phyloP scores from a whole-genome alignment of 257 asterid species.

The Buddleja alternifolia region DNA sequence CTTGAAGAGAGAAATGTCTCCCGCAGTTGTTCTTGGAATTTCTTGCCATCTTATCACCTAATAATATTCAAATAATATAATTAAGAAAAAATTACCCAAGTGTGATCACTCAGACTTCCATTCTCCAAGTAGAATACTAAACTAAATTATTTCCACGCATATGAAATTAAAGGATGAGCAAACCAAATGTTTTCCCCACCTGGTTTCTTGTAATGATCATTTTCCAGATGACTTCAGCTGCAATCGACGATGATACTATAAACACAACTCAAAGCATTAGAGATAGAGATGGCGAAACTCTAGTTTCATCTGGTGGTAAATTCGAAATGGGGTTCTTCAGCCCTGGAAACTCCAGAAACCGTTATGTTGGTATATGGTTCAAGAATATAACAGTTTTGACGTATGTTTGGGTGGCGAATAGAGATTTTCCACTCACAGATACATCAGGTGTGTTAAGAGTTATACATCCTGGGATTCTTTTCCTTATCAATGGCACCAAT shows the following conservation, averaged over 20 bases:
- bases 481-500: slow-evolving; percentile 27
- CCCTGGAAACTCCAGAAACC: too few relatives aligned
- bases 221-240: not conserved
- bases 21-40: not conserved
- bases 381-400: slow-evolving; percentile 31
- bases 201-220: slow-evolving; percentile 6
- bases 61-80: not conserved
- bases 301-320: slow-evolving; percentile 28
- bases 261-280: slow-evolving; percentile 5
- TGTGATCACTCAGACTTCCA: not conserved
- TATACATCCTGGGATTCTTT: slow-evolving; percentile 26
- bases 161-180: too few relatives aligned
- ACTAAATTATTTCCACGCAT: too few relatives aligned
- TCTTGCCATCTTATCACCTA: not conserved
- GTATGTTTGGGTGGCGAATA: slow-evolving; percentile 39
- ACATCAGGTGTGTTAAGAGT: slow-evolving; percentile 28
- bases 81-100: not conserved
- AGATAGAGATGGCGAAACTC: slow-evolving; percentile 26
- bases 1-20: not conserved
- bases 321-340: slow-evolving; percentile 31
- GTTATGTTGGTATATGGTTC: slow-evolving; percentile 45
- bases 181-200: not conserved
- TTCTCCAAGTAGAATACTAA: too few relatives aligned
- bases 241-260: slow-evolving; percentile 24
- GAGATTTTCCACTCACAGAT: slow-evolving; percentile 32